Evolutionary conservation across 1,284 basidiomycete genomes (phyloP).

Genomic region (Tylopilus sp.): DNA sequence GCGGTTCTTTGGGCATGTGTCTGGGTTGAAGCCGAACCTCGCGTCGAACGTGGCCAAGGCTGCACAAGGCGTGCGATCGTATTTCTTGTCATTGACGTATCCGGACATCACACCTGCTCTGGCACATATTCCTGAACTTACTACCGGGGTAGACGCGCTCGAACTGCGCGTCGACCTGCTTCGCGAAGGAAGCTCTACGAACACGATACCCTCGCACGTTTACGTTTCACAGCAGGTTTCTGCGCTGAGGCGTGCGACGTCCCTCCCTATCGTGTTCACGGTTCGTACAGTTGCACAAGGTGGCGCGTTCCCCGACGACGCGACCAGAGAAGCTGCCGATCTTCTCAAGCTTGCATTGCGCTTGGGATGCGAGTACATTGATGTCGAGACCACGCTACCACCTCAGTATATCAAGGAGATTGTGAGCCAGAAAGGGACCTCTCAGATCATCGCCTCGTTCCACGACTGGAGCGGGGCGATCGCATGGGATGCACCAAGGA

Average conservation of each 20-base stretch:
- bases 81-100: constrained; percentile 95
- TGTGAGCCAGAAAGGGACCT: constrained; percentile 68
- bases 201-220: constrained; percentile 71
- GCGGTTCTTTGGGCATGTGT: constrained; percentile 92
- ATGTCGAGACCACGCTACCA: constrained; percentile 89
- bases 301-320: constrained; percentile 90
- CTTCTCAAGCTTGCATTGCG: constrained; percentile 86
- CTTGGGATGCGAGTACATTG: constrained; percentile 92
- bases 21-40: constrained; percentile 78
- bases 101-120: constrained; percentile 86
- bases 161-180: constrained; percentile 96
- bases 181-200: constrained; percentile 57
- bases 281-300: constrained; percentile 92
- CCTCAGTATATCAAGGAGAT: constrained; percentile 73
- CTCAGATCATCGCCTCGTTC: constrained; percentile 92
- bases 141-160: constrained; percentile 91
- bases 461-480: constrained; percentile 93
- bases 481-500: constrained; percentile 81
- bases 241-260: constrained; percentile 80
- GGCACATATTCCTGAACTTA: constrained; percentile 76
- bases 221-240: constrained; percentile 91
- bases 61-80: constrained; percentile 71
- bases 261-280: constrained; percentile 93
- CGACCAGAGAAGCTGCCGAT: constrained; percentile 80
- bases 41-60: constrained; percentile 61